These are phyloP conservation scores for Smittium culicis DNA, from an alignment of 371 early-diverging fungal species.

Conservation along the genomic window DNA sequence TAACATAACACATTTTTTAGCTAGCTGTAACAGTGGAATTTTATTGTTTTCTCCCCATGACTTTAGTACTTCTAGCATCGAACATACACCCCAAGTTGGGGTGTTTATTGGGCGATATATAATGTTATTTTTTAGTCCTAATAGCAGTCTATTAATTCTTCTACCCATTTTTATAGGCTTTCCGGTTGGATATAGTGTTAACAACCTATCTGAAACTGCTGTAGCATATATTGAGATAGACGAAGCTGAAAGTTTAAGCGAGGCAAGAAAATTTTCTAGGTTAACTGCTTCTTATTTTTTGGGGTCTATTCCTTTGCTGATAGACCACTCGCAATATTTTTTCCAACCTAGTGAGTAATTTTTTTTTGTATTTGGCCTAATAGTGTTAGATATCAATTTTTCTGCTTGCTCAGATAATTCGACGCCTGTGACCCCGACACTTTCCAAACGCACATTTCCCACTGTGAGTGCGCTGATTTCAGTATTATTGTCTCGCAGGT, in stretches of 20 bases:
- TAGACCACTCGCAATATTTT: neutral
- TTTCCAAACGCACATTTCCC: neutral
- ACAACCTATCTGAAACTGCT: slow-evolving; percentile 2
- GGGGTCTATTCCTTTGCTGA: neutral
- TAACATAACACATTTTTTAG: neutral
- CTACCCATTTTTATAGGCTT: neutral
- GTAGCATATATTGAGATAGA: slow-evolving; percentile 5
- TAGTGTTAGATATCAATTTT: neutral
- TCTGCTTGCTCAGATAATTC: neutral
- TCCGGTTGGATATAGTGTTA: neutral
- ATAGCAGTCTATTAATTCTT: neutral
- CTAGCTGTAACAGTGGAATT: neutral
- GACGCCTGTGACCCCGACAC: neutral
- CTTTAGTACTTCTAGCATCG: neutral
- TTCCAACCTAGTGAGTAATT: neutral
- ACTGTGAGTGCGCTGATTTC: neutral
- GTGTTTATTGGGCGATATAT: neutral
- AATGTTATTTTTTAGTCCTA: slow-evolving; percentile 1
- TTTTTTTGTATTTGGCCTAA: neutral
- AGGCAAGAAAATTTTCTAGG: neutral
- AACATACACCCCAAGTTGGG: neutral
- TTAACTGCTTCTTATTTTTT: neutral
- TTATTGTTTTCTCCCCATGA: neutral
- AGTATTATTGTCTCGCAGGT: neutral
- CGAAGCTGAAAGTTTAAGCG: neutral